Base-by-base conservation (phyloP, 257 asterid genomes). In the Leonotis leonurus region DNA sequence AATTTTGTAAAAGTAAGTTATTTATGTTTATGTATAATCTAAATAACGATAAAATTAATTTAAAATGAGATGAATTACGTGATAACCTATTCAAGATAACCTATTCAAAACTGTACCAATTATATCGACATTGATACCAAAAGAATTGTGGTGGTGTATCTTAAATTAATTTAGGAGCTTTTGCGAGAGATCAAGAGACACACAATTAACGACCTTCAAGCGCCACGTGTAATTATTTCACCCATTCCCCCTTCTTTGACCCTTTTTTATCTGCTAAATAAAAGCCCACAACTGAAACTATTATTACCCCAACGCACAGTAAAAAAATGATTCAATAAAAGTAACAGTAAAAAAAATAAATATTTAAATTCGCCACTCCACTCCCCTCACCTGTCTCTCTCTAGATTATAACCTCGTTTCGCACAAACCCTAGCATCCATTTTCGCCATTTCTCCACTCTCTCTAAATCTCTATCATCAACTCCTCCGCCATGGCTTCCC, bases 401-500 rank as follows among this genome's bases (percentile, higher is more conserved):
- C 72, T 53, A 43, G 69, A 64, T 75, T 69, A 74, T 60, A 75
- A 65, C 55, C 73, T 55, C 64, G n/a, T 55, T 10, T 35, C 73
- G 7, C 70, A 33, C 75, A 53, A 74, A 70, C 79, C 80, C 74
- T 70, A 75, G 69, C 30, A 44, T 57, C 49, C 61, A 1, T 35
- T 35, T 29, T 8, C n/a, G 10, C 57, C 68, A 46, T 41, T 32
- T 32, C 37, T 7, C 10, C 8, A 32, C 55, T 65, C 62, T 59
- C 43, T 69, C 60, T 60, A 68, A 17, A 67, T 40, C 37, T 35
- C 69, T 61, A 24, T 18, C 57, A 22, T 62, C 74, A n/a, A 16
- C 32, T 43, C 62, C 35, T 26, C 53, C 61, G 27, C 75, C 74
- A 88, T 88, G 96, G 84, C 94, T 45, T 85, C 94, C 1, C 75